Base-by-base conservation (phyloP, 225 moss, liverwort and hornwort genomes). In the Physcomitrellopsis africana region DNA sequence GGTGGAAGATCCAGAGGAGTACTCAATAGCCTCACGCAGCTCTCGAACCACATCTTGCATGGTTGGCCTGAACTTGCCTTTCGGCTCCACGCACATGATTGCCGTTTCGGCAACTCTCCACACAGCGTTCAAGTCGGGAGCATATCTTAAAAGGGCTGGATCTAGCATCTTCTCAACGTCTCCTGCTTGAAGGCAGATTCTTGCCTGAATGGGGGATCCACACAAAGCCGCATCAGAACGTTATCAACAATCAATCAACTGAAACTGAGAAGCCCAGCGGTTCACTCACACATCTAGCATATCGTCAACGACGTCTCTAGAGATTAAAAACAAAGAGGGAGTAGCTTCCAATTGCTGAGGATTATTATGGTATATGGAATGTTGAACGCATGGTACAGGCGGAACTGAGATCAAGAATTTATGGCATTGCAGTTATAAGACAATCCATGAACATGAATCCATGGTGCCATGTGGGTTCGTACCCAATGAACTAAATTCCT, bases 31-130 rank as follows among this genome's bases (percentile, higher is more conserved):
- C 65, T 63, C 70, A 9, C 58, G 70, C 3, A 70, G 70, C 49
- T 70, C 70, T 4, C 41, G 7, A 56, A 80, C 72, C 7, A 67
- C 76, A 0, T 66, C 32, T 3, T 18, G 51, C 76, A 81, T 81
- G 37, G 15, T 42, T 8, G 66, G 66, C 45, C 60, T 42, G 8
- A 16, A 42, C 42, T 45, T 52, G 2, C 55, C 68, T 1, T 20
- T 51, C 13, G 10, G 63, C 53, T 76, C 51, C 0, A 76, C 60
- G 17, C 76, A 70, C 3, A 24, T 51, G 18, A 67, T 67, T 8
- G 76, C 76, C 16, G 76, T 41, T 46, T 72, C 76, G 0, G 32
- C 76, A 64, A 81, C 72, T 43, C 51, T 76, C 81, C 81, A 76
- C 26, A 81, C 45, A 27, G 65, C 47, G 8, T 66, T 47, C 76